Percentiles rank a stretch among this genome's conserved stretches.
These are phyloP conservation scores for Pythium plurisporium DNA, from an alignment of 352 stramenopile species.

Conservation along the genomic window DNA sequence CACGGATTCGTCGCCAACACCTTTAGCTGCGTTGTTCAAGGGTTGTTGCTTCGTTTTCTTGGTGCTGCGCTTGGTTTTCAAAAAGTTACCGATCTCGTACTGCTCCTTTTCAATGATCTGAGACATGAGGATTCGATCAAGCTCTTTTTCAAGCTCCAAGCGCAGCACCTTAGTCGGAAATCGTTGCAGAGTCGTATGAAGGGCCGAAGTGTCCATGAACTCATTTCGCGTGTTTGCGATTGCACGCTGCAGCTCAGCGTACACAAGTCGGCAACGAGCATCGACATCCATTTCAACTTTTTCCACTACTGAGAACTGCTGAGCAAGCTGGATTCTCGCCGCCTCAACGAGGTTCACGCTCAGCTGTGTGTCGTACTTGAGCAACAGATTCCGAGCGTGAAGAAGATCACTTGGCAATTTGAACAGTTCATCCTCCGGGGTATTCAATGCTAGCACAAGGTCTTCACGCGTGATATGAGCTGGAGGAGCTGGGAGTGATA, in stretches of 20 bases:
- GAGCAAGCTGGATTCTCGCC: conserved; percentile 30
- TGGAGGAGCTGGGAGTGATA: conserved; percentile 22
- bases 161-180: conserved; percentile 88
- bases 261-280: conserved; percentile 78
- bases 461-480: conserved; percentile 52
- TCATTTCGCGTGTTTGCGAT: conserved; percentile 78
- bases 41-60: background rate
- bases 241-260: conserved; percentile 87
- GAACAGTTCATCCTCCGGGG: conserved; percentile 66
- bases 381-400: conserved; percentile 49
- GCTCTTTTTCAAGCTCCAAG: conserved; percentile 88
- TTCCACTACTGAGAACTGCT: conserved; percentile 22
- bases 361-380: conserved; percentile 63
- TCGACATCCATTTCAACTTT: conserved; percentile 84
- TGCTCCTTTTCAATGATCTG: conserved; percentile 79
- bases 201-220: conserved; percentile 87
- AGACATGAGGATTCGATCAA: conserved; percentile 85
- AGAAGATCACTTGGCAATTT: conserved; percentile 57
- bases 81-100: conserved; percentile 49
- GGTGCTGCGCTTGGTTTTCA: conserved; percentile 13
- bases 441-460: conserved; percentile 53
- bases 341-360: conserved; percentile 47
- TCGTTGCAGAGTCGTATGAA: conserved; percentile 88
- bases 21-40: background rate
- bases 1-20: conserved; percentile 23